Evolutionary conservation across 2,329 filamentous ascomycete species (phyloP).

Genomic region (Xylariaceae sp.): DNA sequence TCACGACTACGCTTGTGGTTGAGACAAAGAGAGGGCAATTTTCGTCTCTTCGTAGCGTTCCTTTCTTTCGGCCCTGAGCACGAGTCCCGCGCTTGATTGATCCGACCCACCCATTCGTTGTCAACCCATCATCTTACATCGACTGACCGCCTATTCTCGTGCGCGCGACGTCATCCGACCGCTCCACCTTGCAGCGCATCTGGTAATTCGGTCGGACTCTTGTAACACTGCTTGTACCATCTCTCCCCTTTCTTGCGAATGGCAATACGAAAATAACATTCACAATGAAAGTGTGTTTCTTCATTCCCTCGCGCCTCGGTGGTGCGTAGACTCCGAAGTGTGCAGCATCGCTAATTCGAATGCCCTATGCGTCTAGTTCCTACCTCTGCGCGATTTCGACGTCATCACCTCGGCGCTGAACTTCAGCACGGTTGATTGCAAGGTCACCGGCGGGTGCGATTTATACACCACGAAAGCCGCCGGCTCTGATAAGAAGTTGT

Average conservation of each 20-base stretch:
- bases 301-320: not conserved
- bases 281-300: slow-evolving; percentile 31
- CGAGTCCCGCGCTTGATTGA: not conserved
- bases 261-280: slow-evolving; percentile 1
- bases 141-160: slow-evolving; percentile 12
- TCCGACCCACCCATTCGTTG: not conserved
- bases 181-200: slow-evolving; percentile 14
- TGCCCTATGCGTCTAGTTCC: slow-evolving; percentile 57
- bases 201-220: not conserved
- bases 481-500: slow-evolving; percentile 92
- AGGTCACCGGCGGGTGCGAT: slow-evolving; percentile 90
- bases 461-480: slow-evolving; percentile 97
- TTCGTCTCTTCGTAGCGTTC: not conserved
- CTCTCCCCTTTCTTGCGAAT: not conserved
- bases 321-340: not conserved
- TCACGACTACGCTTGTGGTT: not conserved
- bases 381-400: slow-evolving; percentile 87
- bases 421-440: slow-evolving; percentile 89
- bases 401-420: slow-evolving; percentile 88
- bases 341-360: slow-evolving; percentile 5
- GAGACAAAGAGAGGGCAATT: slow-evolving; percentile 2
- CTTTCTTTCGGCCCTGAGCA: not conserved
- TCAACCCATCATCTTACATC: not conserved
- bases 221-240: slow-evolving; percentile 1
- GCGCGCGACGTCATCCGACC: slow-evolving; percentile 21